These are phyloP conservation scores for Tetracentron sinense DNA, from an alignment of 164 flowering plant species.

Conservation along the genomic window DNA sequence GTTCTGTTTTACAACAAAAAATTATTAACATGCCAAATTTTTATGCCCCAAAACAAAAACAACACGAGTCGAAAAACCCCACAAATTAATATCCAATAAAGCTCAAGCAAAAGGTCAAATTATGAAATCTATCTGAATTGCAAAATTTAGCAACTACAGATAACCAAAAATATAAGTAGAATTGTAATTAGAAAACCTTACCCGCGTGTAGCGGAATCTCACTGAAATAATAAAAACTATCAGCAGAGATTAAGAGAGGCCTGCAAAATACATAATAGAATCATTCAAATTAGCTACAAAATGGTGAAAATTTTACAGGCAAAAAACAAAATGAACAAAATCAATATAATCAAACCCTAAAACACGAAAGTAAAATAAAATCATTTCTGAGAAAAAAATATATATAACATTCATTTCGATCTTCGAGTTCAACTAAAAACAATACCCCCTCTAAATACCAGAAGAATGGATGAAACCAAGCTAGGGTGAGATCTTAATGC, in stretches of 20 bases:
- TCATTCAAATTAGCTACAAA: not conserved
- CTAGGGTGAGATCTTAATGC: not conserved
- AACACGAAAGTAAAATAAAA: not conserved
- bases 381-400: too few relatives aligned
- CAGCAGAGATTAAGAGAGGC: not conserved
- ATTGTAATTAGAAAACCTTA: not conserved
- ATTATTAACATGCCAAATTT: too few relatives aligned
- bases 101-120: too few relatives aligned
- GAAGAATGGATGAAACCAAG: not conserved
- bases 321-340: not conserved
- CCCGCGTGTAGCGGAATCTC: not conserved
- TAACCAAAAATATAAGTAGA: not conserved
- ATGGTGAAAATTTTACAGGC: not conserved
- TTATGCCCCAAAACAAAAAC: too few relatives aligned
- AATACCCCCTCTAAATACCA: not conserved
- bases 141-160: not conserved
- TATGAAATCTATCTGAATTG: not conserved
- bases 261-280: not conserved
- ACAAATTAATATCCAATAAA: too few relatives aligned
- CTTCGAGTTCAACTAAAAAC: not conserved
- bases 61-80: too few relatives aligned
- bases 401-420: too few relatives aligned
- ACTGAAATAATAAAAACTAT: not conserved
- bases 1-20: too few relatives aligned
- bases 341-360: not conserved